Base-by-base conservation (phyloP, 768 basidiomycete genomes). In the Rhodocollybia butyracea region DNA sequence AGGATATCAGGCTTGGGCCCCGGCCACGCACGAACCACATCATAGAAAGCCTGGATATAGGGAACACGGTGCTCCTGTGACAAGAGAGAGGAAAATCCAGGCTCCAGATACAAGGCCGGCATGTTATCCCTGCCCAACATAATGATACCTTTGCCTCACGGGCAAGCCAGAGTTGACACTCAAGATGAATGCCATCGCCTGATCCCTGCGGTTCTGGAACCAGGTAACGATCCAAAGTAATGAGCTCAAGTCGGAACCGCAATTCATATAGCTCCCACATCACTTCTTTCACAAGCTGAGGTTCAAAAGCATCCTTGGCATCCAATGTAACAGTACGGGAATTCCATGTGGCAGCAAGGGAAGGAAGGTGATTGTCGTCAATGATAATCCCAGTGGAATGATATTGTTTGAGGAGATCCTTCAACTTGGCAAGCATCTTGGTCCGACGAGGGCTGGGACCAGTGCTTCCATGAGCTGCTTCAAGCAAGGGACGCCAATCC, bases 221-320 rank as follows among this genome's bases (percentile, higher is more conserved):
- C 47, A 50, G 27, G 11, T 43, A 7, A 26, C 24, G 42, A 50
- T 50, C 47, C 12, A 50, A 26, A 11, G 21, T 34, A 30, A 50
- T 27, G 21, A 50, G 15, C 29, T 50, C 47, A 8, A 17, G 21
- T 12, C 47, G 24, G 27, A 50, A 50, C 11, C 12, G 13, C 8
- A 50, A 27, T 30, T 50, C 47, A 21, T 29, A 50, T 26, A 50
- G 27, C 31, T 50, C 47, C 47, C 47, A 50, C 11, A 50, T 12
- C 8, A 30, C 27, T 13, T 8, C 26, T 12, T 22, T 17, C 7
- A 50, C 31, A 50, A 50, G 11, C 8, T 30, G 11, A 13, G 47
- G 47, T 12, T n/a, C n/a, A 21, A 21, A 11, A 21, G 12, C 19
- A 11, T 21, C 42, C 10, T n/a, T n/a, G 19, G 10, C 19, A 7